Evolutionary conservation across 371 early-diverging fungal species (phyloP), one percentile per base, ranked within the genome.

Genomic region (Mucor velutinosus): DNA sequence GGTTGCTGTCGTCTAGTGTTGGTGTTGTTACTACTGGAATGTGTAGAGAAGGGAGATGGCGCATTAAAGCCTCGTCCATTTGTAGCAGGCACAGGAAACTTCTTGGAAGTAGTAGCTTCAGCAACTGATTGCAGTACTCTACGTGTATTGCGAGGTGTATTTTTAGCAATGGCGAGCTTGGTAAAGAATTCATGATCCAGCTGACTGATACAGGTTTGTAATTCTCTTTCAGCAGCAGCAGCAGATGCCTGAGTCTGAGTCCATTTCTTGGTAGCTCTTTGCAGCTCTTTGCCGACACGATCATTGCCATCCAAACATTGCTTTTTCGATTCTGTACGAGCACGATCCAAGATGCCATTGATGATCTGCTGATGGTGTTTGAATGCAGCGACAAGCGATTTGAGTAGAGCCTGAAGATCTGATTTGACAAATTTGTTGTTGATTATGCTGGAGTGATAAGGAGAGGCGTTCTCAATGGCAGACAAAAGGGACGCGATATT

Each of bases 341-440:
- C 76, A 15, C 75, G 67, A 21, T 77, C 72, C 6, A 87, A 53
- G 25, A 79, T 71, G 30, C 70, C 61, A 41, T 66, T 69, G 41
- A 86, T 77, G 0, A 57, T 60, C 7, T 80, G 82, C 30, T 80
- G 77, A 45, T 78, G 77, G 23, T 77, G 53, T 35, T 82, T 83
- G 74, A 84, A 87, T 27, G 81, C 67, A 8, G 76, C 76, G 27
- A 83, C 76, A n/a, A 87, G 71, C 14, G 76, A 72, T 41, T 74
- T 74, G 12, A 79, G 75, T 62, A 87, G 51, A 0, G 78, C 70
- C 37, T 87, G 84, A 3, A 89, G 76, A 41, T 85, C 87, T 19
- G 80, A 61, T 17, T 81, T 84, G 21, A 67, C 75, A 59, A 83
- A 76, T 35, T 74, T 68, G 51, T 81, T 71, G 14, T 81, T 76